A percentile compares a stretch with the other conserved stretches of the same genome.
These are phyloP conservation scores for Backusella macrospora DNA, from an alignment of 192 early-diverging fungal species.

Conservation along the genomic window DNA sequence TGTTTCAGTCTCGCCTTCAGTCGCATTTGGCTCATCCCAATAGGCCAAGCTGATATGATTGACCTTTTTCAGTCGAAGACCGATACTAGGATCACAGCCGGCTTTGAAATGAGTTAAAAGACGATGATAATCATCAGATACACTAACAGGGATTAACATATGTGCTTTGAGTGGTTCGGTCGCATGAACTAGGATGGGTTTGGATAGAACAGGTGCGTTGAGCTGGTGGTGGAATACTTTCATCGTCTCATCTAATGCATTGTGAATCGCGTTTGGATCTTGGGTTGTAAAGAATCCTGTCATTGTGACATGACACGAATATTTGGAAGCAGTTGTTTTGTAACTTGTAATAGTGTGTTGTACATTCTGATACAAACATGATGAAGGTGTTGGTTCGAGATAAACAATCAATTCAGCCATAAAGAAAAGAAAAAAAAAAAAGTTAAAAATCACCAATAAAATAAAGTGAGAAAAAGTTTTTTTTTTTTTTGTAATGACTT, in stretches of 20 bases:
- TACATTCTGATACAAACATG: background rate
- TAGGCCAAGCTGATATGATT: slow-evolving; percentile 29
- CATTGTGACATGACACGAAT: slow-evolving; percentile 15
- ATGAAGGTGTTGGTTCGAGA: slow-evolving; percentile 10
- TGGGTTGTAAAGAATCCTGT: slow-evolving; percentile 15
- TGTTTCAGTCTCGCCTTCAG: background rate
- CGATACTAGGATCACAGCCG: background rate
- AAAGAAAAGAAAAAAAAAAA: background rate
- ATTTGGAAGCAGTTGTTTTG: slow-evolving; percentile 19
- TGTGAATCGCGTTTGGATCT: background rate
- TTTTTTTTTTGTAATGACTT: too few relatives aligned
- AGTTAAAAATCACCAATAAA: background rate
- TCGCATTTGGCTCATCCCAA: slow-evolving; percentile 27
- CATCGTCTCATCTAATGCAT: background rate
- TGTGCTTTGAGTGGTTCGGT: background rate
- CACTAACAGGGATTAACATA: slow-evolving; percentile 15
- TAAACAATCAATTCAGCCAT: slow-evolving; percentile 23
- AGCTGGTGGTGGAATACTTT: background rate
- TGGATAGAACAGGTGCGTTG: background rate
- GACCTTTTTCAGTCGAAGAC: background rate
- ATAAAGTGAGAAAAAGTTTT: background rate
- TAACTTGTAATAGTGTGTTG: background rate
- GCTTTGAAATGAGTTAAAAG: background rate
- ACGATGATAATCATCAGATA: background rate
- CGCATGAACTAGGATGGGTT: background rate